Evolutionary conservation across 495 filamentous ascomycete genomes (phyloP), one percentile per base, ranked within the genome.

Genomic region (Lichina pygmaea): DNA sequence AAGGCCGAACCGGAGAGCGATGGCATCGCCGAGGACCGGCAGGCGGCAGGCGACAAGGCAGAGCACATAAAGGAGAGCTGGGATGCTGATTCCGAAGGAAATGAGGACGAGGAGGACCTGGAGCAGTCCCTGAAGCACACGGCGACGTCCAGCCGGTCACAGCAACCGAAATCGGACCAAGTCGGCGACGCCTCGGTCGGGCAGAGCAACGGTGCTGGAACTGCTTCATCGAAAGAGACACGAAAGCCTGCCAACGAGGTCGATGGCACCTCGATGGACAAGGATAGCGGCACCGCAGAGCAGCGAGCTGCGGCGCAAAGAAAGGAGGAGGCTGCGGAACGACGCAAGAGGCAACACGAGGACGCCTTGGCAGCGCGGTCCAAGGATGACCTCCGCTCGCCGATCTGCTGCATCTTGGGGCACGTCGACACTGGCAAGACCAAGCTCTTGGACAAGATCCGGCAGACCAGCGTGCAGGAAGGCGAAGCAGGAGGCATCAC

Each of bases 401-500:
- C 89, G 34, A 99, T 99, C 59, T 99, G 91, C 66, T 94, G 86
- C 77, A 95, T 99, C 70, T 72, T 99, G 43, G 91, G 91, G 49
- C 91, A 99, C 70, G 91, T 99, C 68, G 91, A 99, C 74, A 99
- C 91, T 37, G 91, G 91, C 55, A 99, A 99, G 68, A 99, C 91
- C 15, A 99, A 99, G 65, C 65, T 99, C 47, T 68, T 99, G 45
- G 91, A 99, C 67, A 95, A 95, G 66, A 86, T 99, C 56, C 80
- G 91, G 49, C 86, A 93, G 62, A 99, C 91, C 44, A 95, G 95
- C 56, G 91, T 99, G 30, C 91, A 99, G 58, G 91, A 95, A 62
- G 91, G 91, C 49, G 91, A 99, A 75, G 91, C 91, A 37, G 91
- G 91, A 64, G 91, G 91, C 78, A 99, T 99, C 54, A 99, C 91